phyloP scores from a whole-genome alignment of 2,329 filamentous ascomycete species.

The Aspergillus hiratsukae region DNA sequence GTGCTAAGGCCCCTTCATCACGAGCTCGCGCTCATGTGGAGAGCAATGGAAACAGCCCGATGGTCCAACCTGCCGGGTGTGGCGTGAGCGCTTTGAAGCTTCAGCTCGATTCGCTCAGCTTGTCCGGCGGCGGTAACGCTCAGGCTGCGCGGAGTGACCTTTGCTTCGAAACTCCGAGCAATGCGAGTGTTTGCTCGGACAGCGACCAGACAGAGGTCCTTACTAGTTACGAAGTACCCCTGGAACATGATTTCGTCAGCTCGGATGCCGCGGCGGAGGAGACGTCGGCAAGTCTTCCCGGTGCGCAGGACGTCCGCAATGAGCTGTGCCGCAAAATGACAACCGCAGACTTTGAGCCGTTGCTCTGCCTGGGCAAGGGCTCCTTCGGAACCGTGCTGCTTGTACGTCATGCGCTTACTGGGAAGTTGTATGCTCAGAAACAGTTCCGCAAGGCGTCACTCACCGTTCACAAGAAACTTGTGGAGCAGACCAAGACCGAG shows the following conservation, averaged over 20 bases:
- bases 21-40: slow-evolving; percentile 24
- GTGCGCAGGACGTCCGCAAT: slow-evolving; percentile 52
- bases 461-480: slow-evolving; percentile 88
- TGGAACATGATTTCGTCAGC: slow-evolving; percentile 82
- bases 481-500: slow-evolving; percentile 97
- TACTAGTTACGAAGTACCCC: slow-evolving; percentile 77
- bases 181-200: slow-evolving; percentile 57
- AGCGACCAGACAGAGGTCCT: slow-evolving; percentile 65
- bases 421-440: slow-evolving; percentile 92
- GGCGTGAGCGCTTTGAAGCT: slow-evolving; percentile 79
- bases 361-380: slow-evolving; percentile 92
- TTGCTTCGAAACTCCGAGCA: slow-evolving; percentile 47
- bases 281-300: slow-evolving; percentile 38
- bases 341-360: slow-evolving; percentile 79
- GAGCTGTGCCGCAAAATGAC: slow-evolving; percentile 74
- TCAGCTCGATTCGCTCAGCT: slow-evolving; percentile 72
- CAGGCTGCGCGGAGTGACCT: slow-evolving; percentile 50
- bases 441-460: slow-evolving; percentile 97
- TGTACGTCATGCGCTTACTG: slow-evolving; percentile 83
- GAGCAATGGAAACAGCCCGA: slow-evolving; percentile 40
- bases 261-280: slow-evolving; percentile 42
- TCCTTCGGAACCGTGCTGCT: slow-evolving; percentile 92
- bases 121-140: slow-evolving; percentile 58
- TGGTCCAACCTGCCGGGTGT: slow-evolving; percentile 51
- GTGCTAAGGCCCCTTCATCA: slow-evolving; percentile 31